Evolutionary conservation across 176 grass and related monocot species (phyloP), one percentile per base, ranked within the genome.

Genomic region (Triticum timopheevii): DNA sequence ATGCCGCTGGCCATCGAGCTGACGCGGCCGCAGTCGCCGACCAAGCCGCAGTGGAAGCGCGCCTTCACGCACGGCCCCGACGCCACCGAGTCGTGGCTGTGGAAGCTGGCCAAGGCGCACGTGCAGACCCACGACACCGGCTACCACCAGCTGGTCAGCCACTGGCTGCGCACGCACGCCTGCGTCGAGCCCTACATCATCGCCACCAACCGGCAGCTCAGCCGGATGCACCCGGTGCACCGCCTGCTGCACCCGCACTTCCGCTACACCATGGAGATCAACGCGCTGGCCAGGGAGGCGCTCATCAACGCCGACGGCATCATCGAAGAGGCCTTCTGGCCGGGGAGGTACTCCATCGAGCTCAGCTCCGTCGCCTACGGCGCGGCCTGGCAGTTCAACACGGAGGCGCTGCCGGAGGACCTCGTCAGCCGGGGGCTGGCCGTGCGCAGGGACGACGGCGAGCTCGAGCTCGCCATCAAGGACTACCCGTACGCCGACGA

Each of bases 261-360:
- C 88, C 87, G 95, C 12, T 97, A 91, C 91, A 97, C 95, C 9
- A 90, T 93, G 89, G 95, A 97, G 93, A 95, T 97, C 82, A 97
- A 97, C 74, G 85, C 89, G 30, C 59, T 95, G 39, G 95, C 93
- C 0, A 70, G 93, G 20, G 84, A 87, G 65, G 68, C 47, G 76
- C 93, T 98, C 88, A 79, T 98, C 88, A 98, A 89, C 56, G 95
- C 89, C 31, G 83, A 77, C 19, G 95, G 95, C 22, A 84, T 98
- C 85, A 98, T 98, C 73, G 95, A 98, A 86, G 47, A 80, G 4
- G 63, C 85, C 25, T 98, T 98, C 93, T 93, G 77, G 76, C 91
- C 95, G 2, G 85, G 87, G 1, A 93, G 54, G 79, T 95, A 95
- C 83, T 44, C 91, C 62, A 1, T 89, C 5, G 95, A 98, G 89